Evolutionary conservation across 108 stramenopile species (phyloP).

Genomic region (Pseudonitzschia pungens): DNA sequence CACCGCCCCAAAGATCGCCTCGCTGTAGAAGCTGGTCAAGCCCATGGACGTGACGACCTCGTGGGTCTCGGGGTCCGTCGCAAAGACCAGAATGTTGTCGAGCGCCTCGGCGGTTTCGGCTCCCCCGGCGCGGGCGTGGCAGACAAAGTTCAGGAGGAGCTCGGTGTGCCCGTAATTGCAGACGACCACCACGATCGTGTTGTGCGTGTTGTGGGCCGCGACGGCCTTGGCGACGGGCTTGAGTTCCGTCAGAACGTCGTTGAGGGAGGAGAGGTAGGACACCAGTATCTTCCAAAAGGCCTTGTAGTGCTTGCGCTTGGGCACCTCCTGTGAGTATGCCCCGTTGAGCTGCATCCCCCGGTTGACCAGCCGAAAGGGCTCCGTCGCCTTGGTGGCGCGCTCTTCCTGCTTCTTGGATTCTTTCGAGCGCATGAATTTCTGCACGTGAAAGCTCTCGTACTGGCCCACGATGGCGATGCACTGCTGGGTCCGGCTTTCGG

Average conservation of each 20-base stretch:
- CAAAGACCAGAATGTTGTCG: conserved; percentile 59
- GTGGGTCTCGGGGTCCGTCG: conserved; percentile 58
- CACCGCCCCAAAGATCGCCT: conserved; percentile 42
- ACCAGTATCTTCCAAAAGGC: conserved; percentile 30
- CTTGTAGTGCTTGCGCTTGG: conserved; percentile 32
- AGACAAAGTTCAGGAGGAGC: conserved; percentile 64
- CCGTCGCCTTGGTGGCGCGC: conserved; percentile 11
- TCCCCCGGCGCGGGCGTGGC: conserved; percentile 38
- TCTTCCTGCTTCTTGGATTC: neutral
- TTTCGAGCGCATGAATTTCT: conserved; percentile 64
- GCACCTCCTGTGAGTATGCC: conserved; percentile 12
- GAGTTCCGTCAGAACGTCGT: conserved; percentile 41
- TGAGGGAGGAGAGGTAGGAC: conserved; percentile 25
- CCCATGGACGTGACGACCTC: conserved; percentile 53
- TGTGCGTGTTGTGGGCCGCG: conserved; percentile 41
- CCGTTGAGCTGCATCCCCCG: conserved; percentile 62
- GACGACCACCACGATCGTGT: conserved; percentile 77
- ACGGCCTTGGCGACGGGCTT: conserved; percentile 52
- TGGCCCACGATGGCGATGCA: conserved; percentile 73
- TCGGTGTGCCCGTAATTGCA: conserved; percentile 79
- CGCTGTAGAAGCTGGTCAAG: conserved; percentile 50
- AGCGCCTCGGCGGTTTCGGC: conserved; percentile 23
- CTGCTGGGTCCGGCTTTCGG: conserved; percentile 30
- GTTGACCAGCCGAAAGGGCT: conserved; percentile 51
- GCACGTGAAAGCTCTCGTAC: conserved; percentile 76